Base-by-base conservation (phyloP, 1,284 basidiomycete species). In the Apiotrichum akiyoshidainum region DNA sequence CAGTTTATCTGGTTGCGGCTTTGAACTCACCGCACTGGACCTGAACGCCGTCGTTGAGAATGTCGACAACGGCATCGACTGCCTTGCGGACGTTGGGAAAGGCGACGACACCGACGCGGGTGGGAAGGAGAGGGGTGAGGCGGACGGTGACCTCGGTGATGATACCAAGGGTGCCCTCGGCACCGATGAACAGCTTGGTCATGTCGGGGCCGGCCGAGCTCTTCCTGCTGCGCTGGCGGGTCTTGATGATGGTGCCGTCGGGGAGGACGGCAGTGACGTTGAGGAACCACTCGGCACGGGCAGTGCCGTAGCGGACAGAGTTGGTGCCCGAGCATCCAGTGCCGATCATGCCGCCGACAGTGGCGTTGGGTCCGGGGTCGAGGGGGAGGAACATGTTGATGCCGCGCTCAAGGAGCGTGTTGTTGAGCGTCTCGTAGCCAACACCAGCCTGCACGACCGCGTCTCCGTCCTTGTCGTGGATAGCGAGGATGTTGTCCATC, bases 131-230 rank as follows among this genome's bases (percentile, higher is more conserved):
- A 0, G 92, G 92, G 0, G 89, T 83, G 3, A 95, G 81, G 2
- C 87, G 82, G 54, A 94, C 81, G 0, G 92, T 93, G 0, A 87
- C 90, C 82, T 95, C 92, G 0, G 90, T 93, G 26, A 96, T 83
- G 55, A 97, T 89, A 0, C 93, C 93, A 26, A 96, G 78, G 0
- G 92, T 96, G 0, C 93, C 93, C 72, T 97, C 93, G 0, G 92
- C 89, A 22, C 93, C 92, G 54, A 95, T 88, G 76, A 97, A 96
- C 21, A 96, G 77, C 68, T 93, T 92, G 0, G 91, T 92, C 5
- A 85, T 80, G 68, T 97, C 92, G 46, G 91, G 92, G 0, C 93
- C 93, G 0, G 91, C 90, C 0, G 90, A 88, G 0, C 89, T 93
- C 74, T 96, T 96, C 52, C 80, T 81, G n/a, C 92, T 87, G 21